phyloP scores from a whole-genome alignment of 73 alveolate genomes.

The Uronychia setigera region DNA sequence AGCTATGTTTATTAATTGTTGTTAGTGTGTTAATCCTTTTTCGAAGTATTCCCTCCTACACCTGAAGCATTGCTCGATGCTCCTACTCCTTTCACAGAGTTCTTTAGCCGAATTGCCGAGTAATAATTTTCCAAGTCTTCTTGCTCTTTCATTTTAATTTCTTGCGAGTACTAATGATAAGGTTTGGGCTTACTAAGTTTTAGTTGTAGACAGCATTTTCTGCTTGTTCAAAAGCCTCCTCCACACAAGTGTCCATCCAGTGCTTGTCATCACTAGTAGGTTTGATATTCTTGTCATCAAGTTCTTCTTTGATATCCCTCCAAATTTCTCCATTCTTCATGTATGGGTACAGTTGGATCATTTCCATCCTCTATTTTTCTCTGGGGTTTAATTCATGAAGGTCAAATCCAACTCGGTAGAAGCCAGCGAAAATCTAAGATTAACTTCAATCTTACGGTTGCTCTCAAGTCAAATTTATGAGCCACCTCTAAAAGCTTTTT shows the following conservation, averaged over 20 bases:
- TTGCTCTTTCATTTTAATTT: slow-evolving; percentile 69
- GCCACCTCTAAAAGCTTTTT: slow-evolving; percentile 79
- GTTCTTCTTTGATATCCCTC: slow-evolving; percentile 93
- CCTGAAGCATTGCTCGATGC: too few species aligned
- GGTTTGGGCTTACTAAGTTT: slow-evolving; percentile 39
- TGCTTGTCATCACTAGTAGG: slow-evolving; percentile 95
- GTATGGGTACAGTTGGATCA: slow-evolving; percentile 94
- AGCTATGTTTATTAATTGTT: too few species aligned
- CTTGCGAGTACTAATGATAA: slow-evolving; percentile 47
- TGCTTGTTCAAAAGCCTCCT: slow-evolving; percentile 93
- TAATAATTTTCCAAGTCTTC: slow-evolving; percentile 70
- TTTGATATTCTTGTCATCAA: slow-evolving; percentile 81
- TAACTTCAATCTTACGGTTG: slow-evolving; percentile 37
- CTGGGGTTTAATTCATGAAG: slow-evolving; percentile 86
- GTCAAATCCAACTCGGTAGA: slow-evolving; percentile 95
- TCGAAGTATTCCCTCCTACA: too few species aligned
- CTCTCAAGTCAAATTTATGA: slow-evolving; percentile 89
- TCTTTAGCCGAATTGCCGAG: slow-evolving; percentile 59
- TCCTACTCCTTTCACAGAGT: slow-evolving; percentile 15
- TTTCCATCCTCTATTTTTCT: slow-evolving; percentile 95
- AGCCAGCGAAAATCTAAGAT: slow-evolving; percentile 75
- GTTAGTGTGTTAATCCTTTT: too few species aligned
- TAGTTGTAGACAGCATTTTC: slow-evolving; percentile 85
- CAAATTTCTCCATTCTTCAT: slow-evolving; percentile 96
- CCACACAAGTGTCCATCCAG: slow-evolving; percentile 95